Base-by-base conservation (phyloP, 176 grass and related monocot species). In the Tillandsia leiboldiana region DNA sequence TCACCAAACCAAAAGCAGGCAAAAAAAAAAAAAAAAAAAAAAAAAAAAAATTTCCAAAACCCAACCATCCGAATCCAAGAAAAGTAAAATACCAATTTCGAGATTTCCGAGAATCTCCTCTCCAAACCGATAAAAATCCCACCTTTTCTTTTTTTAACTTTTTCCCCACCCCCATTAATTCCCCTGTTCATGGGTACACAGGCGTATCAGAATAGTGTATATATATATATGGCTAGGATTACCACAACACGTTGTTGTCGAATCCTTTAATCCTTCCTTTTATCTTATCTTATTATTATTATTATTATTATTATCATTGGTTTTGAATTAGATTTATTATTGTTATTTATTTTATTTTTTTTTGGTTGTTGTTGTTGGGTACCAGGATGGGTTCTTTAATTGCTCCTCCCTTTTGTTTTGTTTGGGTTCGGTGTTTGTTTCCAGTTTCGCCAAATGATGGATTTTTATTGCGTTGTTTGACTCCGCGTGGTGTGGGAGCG, bases 101-200 rank as follows among this genome's bases (percentile, higher is more conserved):
- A 61, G 15, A 18, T 61, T 23, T 9, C 15, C 22, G 22, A 61
- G 56, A 61, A 61, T 67, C 49, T 12, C n/a, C 42, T 4, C 51
- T 49, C 70, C 48, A 6, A 62, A 33, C 64, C 69, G 58, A 77
- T 80, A 68, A 81, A 80, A 84, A 87, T 88, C 85, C 73, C 17
- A 61, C 56, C 56, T 61, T 61, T 57, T 7, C 12, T 8, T 56
- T 54, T n/a, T n/a, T 61, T 61, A 9, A 1, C 54, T 58, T 14
- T 58, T 58, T 56, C 1, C n/a, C n/a, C 4, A 14, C 17, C 10
- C 56, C 22, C 56, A 2, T 61, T 22, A 61, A 61, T 61, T 61
- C n/a, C 22, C 15, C 22, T 61, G 17, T 15, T 61, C 56, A 20
- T 61, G n/a, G 53, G 33, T 57, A n/a, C 56, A 61, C 17, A 18